Base-by-base conservation (phyloP, 108 stramenopile species). In the Seminavis robusta region DNA sequence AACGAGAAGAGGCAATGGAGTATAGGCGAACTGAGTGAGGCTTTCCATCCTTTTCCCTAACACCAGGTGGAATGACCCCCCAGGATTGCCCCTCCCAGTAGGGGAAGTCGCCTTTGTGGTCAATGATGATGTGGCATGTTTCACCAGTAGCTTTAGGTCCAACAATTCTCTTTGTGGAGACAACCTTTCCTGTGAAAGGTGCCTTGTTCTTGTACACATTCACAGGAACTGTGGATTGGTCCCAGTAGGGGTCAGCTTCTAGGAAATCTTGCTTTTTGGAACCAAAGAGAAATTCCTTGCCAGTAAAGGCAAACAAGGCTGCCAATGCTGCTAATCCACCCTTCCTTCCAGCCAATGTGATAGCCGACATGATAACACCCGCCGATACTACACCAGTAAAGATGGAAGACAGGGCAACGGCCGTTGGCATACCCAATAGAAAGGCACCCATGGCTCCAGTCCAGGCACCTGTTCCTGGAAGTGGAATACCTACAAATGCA, bases 41-140 rank as follows among this genome's bases (percentile, higher is more conserved):
- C 83, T 98, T 98, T 56, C 95, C 95, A 59, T 94, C 92, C 88
- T 96, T 97, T 63, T 89, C 87, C 36, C 83, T 78, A 26, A 44
- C 60, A 40, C 97, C 97, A 24, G 95, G 95, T 27, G 97, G 95
- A 36, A 98, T 88, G 33, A 98, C 94, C 48, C 90, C 97, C 87
- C 89, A 95, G 33, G 94, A 95, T 75, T 98, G 97, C 32, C 97
- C 97, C 75, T 98, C 97, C 86, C 93, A 94, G 84, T 94, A 98
- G 23, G 97, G 97, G 72, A 96, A 94, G 59, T 95, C 79, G 16
- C 95, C 97, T 32, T 93, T 79, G 90, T 98, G 97, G 45, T 94
- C 95, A 76, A 98, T 95, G 64, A 96, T 77, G 77, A 98, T 94
- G 84, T 98, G 94, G 89, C 97, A 98, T 2, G 93, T 94, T 59